Evolutionary conservation across 169 alveolate genomes (phyloP), one percentile per base, ranked within the genome.

Genomic region (Plasmodium knowlesi): DNA sequence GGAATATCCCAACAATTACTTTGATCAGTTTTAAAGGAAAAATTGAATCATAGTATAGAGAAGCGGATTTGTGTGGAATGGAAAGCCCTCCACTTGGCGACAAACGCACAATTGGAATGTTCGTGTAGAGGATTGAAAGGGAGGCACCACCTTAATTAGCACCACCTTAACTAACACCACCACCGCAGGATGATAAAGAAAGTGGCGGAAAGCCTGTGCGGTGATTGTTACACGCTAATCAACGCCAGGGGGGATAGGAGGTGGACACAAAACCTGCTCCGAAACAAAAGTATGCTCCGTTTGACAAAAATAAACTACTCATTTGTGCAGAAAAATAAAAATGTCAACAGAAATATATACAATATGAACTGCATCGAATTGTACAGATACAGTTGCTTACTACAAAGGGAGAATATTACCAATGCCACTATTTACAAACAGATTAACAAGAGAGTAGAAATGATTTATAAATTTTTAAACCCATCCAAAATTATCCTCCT

Each of bases 381-480:
- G 76, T 91, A 91, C 57, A 91, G 84, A 57, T 91, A 91, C 37
- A 82, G 81, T 19, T 71, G 80, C 41, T 82, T 91, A 30, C 83
- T 91, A 72, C 34, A 81, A 53, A 91, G 76, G 16, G 80, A 71
- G 19, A 82, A 82, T 91, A 72, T 81, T 28, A 91, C 83, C 73
- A 91, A 82, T 80, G 79, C 43, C 25, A 70, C 25, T 16, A 91
- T 91, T 81, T 91, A 91, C 67, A 91, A 91, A 81, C 83, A 91
- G 57, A 91, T 91, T 43, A 91, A 91, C 79, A 91, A 70, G 39
- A 91, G 95, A 91, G 92, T 91, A 41, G 95, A 91, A 81, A 91
- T 91, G 95, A 91, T 91, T 67, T 91, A 91, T 61, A 91, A 91
- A 46, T 91, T 91, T 72, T 19, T 91, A 9, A 91, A 28, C 19